These are phyloP conservation scores for Alternaria novae-zelandiae DNA, from an alignment of 2,329 filamentous ascomycete species.

Conservation along the genomic window DNA sequence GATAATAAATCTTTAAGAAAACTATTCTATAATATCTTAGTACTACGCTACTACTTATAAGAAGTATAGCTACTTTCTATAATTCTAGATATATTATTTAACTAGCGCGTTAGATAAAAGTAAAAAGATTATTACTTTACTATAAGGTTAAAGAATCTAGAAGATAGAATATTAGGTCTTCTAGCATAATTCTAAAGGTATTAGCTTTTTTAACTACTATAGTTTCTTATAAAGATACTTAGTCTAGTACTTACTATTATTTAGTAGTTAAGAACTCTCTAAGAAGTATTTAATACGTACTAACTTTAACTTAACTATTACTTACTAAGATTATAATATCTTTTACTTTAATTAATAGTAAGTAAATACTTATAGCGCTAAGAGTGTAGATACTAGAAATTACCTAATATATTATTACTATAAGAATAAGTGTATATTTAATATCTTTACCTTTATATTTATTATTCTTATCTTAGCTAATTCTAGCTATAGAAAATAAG, in stretches of 20 bases:
- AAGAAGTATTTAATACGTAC: constrained; percentile 3
- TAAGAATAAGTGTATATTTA: background rate
- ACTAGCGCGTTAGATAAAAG: constrained; percentile 5
- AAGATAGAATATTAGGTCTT: constrained; percentile 2
- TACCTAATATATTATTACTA: background rate
- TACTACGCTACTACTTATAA: background rate
- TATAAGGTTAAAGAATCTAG: background rate
- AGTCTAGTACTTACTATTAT: constrained; percentile 2
- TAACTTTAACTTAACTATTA: constrained; percentile 16
- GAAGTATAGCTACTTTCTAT: constrained; percentile 6
- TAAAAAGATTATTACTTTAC: constrained; percentile 2
- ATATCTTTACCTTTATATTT: constrained; percentile 13
- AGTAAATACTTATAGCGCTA: background rate
- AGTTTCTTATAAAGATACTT: background rate
- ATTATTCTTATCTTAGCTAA: constrained; percentile 14
- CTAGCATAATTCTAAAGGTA: constrained; percentile 4
- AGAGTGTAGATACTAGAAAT: constrained; percentile 11
- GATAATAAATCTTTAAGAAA: constrained; percentile 5
- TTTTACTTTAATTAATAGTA: constrained; percentile 3
- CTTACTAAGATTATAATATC: constrained; percentile 14
- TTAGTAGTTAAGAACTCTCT: background rate
- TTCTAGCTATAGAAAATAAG: constrained; percentile 7
- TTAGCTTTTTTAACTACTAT: background rate
- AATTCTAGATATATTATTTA: constrained; percentile 12
- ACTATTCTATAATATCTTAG: constrained; percentile 6